Evolutionary conservation across 2,329 filamentous ascomycete species (phyloP).

Genomic region (Myriosclerotinia curreyana): DNA sequence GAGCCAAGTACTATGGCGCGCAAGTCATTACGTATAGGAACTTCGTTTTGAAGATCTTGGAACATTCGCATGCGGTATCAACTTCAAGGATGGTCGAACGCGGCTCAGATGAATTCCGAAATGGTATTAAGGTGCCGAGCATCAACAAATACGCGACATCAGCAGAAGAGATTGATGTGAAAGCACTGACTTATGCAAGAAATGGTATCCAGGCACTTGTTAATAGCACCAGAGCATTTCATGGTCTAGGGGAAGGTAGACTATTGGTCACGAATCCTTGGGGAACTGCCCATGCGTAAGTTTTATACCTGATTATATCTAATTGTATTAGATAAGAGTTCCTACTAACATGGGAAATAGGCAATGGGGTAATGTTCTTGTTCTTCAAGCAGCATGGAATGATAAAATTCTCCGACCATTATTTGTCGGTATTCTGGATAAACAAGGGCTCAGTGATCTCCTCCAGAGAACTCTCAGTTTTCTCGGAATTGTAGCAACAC

Average conservation of each 20-base stretch:
- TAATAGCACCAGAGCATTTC: slow-evolving; percentile 81
- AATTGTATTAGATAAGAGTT: slow-evolving; percentile 8
- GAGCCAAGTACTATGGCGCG: slow-evolving; percentile 93
- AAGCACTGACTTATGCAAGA: slow-evolving; percentile 54
- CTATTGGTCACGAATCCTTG: slow-evolving; percentile 94
- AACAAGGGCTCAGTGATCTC: slow-evolving; percentile 54
- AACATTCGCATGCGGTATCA: slow-evolving; percentile 36
- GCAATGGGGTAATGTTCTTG: slow-evolving; percentile 94
- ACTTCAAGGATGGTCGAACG: slow-evolving; percentile 22
- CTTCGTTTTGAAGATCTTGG: slow-evolving; percentile 59
- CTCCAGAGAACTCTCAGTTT: slow-evolving; percentile 75
- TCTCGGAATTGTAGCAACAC: slow-evolving; percentile 64
- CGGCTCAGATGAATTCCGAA: slow-evolving; percentile 30
- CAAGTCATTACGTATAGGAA: slow-evolving; percentile 85
- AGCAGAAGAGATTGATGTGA: slow-evolving; percentile 42
- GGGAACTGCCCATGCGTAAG: slow-evolving; percentile 93
- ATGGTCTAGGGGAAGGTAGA: slow-evolving; percentile 57
- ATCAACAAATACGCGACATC: slow-evolving; percentile 42
- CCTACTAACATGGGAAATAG: slow-evolving; percentile 46
- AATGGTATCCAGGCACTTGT: slow-evolving; percentile 63
- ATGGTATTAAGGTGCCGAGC: slow-evolving; percentile 37
- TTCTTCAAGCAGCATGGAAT: slow-evolving; percentile 77
- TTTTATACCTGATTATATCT: slow-evolving; percentile 32
- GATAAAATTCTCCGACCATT: slow-evolving; percentile 59
- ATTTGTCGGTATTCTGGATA: slow-evolving; percentile 57